Base-by-base conservation (phyloP, 768 basidiomycete genomes). In the Exidia glandulosa region DNA sequence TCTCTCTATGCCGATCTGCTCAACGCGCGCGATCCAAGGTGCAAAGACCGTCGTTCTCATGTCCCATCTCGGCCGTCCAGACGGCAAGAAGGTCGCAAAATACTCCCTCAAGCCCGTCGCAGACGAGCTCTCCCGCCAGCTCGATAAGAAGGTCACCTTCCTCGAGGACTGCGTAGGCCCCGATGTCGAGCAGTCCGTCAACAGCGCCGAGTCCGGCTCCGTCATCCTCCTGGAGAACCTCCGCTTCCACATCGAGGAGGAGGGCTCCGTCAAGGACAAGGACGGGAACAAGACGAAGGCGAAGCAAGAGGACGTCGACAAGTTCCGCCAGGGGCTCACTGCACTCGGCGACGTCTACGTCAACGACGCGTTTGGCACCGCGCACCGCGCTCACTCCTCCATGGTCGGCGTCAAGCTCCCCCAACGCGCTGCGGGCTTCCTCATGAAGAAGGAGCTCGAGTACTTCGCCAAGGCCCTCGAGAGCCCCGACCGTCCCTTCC, bases 281-380 rank as follows among this genome's bases (percentile, higher is more conserved):
- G 92, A 95, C 57, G 93, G 94, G 54, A 84, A 86, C 68, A 99
- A 99, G 80, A 88, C 81, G 66, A 98, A 97, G 76, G 95, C 96
- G 47, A 89, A 94, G 71, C 78, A 88, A 25, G 81, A 82, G 57
- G 80, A 82, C 62, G 90, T 97, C 62, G 74, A 85, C 59, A 76
- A 84, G 66, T 99, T 99, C 82, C 81, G 91, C 54, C 85, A 91
- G 69, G 78, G 85, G 34, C 84, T 99, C 66, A 97, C 95, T 59
- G 81, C 79, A 59, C 86, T 99, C 65, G 94, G 94, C 57, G 94
- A 97, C 68, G 87, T 99, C 64, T 98, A 97, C 73, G 80, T 99
- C 72, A 99, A 99, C 77, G 95, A 99, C 72, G 95, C 95, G 29
- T 99, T 99, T 71, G 95, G 95, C 56, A 99, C 95, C 50, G 95